Conservation (phyloP, 2,329 filamentous ascomycete genomes). For the Aspergillus felis region DNA sequence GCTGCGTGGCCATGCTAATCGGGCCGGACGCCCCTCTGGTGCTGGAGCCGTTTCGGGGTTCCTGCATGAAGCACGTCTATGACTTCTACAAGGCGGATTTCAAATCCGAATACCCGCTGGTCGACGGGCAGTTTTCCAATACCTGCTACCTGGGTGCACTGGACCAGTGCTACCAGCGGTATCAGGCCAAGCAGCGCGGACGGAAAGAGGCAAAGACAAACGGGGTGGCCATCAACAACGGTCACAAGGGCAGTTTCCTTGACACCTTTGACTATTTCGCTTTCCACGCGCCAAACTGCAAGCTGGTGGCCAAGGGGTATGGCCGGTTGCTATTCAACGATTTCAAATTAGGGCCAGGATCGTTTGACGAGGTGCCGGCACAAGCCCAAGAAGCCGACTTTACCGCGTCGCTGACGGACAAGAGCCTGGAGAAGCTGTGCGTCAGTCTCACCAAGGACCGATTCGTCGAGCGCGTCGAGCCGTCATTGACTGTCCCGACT, state of each 20-base stretch:
- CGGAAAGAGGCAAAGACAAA: constrained; percentile 22
- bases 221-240: constrained; percentile 8
- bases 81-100: constrained; percentile 90
- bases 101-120: constrained; percentile 80
- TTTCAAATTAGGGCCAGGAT: constrained; percentile 67
- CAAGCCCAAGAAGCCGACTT: constrained; percentile 77
- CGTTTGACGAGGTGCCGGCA: constrained; percentile 70
- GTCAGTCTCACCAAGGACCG: constrained; percentile 80
- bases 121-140: constrained; percentile 78
- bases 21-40: constrained; percentile 74
- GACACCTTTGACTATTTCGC: constrained; percentile 80
- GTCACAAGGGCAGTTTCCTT: constrained; percentile 53
- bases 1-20: constrained; percentile 73
- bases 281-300: constrained; percentile 84
- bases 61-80: constrained; percentile 79
- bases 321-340: constrained; percentile 82
- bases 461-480: constrained; percentile 72
- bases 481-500: constrained; percentile 70
- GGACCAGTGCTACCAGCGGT: constrained; percentile 76
- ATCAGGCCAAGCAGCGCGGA: constrained; percentile 65
- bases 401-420: constrained; percentile 73
- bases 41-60: constrained; percentile 72
- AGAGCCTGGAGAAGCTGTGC: constrained; percentile 81
- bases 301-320: constrained; percentile 83
- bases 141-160: constrained; percentile 79